Conservation (phyloP, 192 early-diverging fungal species). For the Funneliformis mosseae region DNA sequence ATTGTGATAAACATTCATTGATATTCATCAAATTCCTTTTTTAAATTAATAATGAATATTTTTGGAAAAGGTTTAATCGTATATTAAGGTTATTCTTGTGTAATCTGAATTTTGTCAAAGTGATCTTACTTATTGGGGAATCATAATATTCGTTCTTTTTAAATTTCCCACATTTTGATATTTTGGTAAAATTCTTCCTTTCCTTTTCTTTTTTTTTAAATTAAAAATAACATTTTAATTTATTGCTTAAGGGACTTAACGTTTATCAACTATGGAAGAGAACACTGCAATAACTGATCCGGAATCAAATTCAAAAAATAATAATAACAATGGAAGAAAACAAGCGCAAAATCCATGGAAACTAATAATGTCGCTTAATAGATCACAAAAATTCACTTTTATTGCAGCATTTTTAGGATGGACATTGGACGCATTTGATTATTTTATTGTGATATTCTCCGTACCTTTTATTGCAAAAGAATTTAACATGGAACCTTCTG, state of each 20-base stretch:
- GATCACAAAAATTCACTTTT: not conserved
- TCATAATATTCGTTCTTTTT: no score
- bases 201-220: not conserved
- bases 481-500: conserved; percentile 57
- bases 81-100: no score
- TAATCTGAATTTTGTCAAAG: no score
- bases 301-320: not conserved
- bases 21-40: no score
- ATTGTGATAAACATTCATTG: no score
- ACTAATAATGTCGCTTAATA: not conserved
- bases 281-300: not conserved
- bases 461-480: conserved; percentile 56
- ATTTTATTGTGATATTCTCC: conserved; percentile 62
- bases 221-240: not conserved
- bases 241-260: not conserved
- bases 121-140: no score
- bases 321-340: not conserved
- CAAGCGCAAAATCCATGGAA: conserved; percentile 16
- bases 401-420: conserved; percentile 64
- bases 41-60: no score
- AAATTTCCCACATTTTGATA: no score
- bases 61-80: no score
- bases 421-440: conserved; percentile 74
- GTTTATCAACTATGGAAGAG: not conserved
- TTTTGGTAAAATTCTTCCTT: not conserved